Evolutionary conservation across 108 stramenopile species (phyloP), one percentile per base, ranked within the genome.

Genomic region (Cyclotella atomus): DNA sequence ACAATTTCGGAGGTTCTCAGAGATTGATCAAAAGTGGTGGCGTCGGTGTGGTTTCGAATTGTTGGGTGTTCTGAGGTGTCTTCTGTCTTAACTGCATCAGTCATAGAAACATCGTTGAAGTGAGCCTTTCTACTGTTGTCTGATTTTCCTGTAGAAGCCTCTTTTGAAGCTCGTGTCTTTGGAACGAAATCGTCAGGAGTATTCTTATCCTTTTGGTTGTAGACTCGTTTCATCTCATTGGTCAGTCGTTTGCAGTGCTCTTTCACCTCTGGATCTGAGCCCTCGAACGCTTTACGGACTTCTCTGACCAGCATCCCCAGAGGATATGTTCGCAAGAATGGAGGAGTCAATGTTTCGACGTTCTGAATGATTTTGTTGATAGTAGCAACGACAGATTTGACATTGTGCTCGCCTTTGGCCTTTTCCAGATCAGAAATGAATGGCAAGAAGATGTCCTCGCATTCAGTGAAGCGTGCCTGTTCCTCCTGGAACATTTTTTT

Each of bases 101-200:
- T 30, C 28, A 30, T 30, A 41, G 25, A 19, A 32, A 45, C 45
- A 20, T 65, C 45, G 49, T 17, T 65, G 17, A 16, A 25, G 19
- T 62, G 62, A 52, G 47, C 21, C 7, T 62, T 68, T 20, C 70
- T 69, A 14, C 44, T 17, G 30, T 29, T 25, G 4, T 72, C 57
- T 29, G 38, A 59, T 44, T 56, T 64, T 28, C 55, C 53, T 0
- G 65, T 19, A 20, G 71, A 34, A 21, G 20, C 38, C 21, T 73
- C 63, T 28, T 19, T 62, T 7, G 67, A 74, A 10, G 25, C 25
- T 25, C 68, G 54, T 64, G 70, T 85, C 20, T 70, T 70, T n/a
- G 84, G 81, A 65, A 75, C 73, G 56, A 85, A 85, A 65, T 63
- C 81, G 8, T 68, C 73, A 15, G 84, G 81, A 27, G 73, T 56